Base-by-base conservation (phyloP, 1,284 basidiomycete genomes). In the Cutaneotrichosporon spelunceum region DNA sequence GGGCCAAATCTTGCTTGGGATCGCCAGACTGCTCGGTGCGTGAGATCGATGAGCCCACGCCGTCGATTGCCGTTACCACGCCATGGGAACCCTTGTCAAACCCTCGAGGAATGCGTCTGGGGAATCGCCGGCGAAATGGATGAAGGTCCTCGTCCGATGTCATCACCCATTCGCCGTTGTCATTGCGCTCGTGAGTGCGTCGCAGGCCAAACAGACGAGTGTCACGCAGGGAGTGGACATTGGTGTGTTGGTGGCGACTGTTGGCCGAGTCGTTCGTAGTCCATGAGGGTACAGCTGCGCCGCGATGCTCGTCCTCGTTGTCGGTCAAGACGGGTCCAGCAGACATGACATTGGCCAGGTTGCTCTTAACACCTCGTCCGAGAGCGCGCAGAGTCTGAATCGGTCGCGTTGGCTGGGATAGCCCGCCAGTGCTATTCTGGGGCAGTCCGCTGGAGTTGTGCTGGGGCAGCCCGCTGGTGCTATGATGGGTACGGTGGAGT, bases 81-180 rank as follows among this genome's bases (percentile, higher is more conserved):
- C 52, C 34, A 11, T 34, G 52, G 2, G 52, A 11, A 21, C 19
- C 23, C 30, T 34, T 24, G 14, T 52, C 29, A 4, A 33, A 19
- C 10, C 19, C 33, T 19, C 33, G n/a, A 11, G 21, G 33, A 2
- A 19, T 27, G 24, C 57, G 36, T 19, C 39, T 27, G 34, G 45
- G 47, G 48, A 63, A 48, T 6, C 57, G 45, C 2, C 48, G 52
- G 42, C 63, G 59, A 47, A 64, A 27, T 23, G 53, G 39, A 27
- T 58, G 52, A 16, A 47, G 57, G 21, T 65, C 63, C 16, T 65
- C 63, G 21, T 62, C 60, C 2, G 63, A 62, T 4, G 59, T 58
- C 7, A 33, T 55, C 3, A 48, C 57, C 3, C 54, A 42, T 16
- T 42, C 39, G 19, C 39, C 39, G 16, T 42, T 53, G 21, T 53